Evolutionary conservation across 129 eudicot genomes (phyloP), one percentile per base, ranked within the genome.

Genomic region (Cynara cardunculus): DNA sequence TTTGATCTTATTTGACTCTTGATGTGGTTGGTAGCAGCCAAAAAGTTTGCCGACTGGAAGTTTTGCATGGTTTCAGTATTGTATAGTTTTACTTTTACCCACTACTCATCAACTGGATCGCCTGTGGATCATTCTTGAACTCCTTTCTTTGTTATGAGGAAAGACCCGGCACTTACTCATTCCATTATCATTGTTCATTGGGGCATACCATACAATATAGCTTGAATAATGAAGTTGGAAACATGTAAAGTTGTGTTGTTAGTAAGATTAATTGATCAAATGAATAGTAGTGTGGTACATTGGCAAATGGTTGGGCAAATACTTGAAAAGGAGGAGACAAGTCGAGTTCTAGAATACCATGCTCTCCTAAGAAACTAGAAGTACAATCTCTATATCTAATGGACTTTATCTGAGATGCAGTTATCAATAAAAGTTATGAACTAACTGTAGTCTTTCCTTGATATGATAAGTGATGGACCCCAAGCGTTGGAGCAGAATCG

Each of bases 1-100:
- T 73, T 59, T 84, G 37, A 30, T 49, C 76, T 27, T 27, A 28
- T 41, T 13, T 39, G 73, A 16, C 79, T 37, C 76, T 32, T 67
- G 32, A 78, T 2, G 31, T 31, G 27, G 74, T 77, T 75, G 59
- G 28, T 72, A 73, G 53, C 46, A 53, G 64, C 5, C 69, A 13
- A 73, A 28, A 44, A 18, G 1, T 9, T 78, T 34, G 66, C 9
- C 49, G 16, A 46, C 32, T 11, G 22, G 73, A 26, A 41, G 16
- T 16, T 67, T 74, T 28, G 27, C 77, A 75, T 74, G 6, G 8
- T 67, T 74, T 75, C 21, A 25, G 25, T 31, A 7, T 69, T 27
- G 22, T 44, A 69, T 25, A 26, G 26, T 65, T 34, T 59, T 75
- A 56, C 24, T 56, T 56, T 56, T 18, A 56, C 65, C 65, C 24